Conservation (phyloP, 2,329 filamentous ascomycete species). For the Penicillium brevicompactum region DNA sequence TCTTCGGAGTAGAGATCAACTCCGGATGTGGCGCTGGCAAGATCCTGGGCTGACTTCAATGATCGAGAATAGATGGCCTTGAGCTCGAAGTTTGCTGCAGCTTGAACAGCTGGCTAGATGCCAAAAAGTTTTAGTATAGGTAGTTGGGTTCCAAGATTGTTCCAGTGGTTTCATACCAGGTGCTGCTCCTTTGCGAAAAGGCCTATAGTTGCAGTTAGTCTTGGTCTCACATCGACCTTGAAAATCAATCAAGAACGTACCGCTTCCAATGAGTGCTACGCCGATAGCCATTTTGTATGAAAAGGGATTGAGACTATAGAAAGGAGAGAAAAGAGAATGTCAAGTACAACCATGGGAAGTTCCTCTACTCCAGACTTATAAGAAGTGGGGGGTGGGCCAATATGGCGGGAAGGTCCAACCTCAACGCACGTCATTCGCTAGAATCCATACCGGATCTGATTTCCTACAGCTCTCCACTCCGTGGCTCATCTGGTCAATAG, state of each 20-base stretch:
- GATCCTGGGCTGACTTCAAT: conserved; percentile 53
- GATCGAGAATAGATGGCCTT: conserved; percentile 64
- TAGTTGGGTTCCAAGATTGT: neutral
- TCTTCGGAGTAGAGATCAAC: conserved; percentile 62
- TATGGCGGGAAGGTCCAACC: conserved; percentile 5
- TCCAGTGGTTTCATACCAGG: conserved; percentile 39
- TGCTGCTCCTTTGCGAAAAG: conserved; percentile 62
- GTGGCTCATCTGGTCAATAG: no score
- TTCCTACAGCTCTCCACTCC: neutral
- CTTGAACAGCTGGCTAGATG: conserved; percentile 54
- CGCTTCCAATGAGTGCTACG: conserved; percentile 58
- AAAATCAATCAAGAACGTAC: conserved; percentile 24
- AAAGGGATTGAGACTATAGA: neutral
- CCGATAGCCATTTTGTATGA: conserved; percentile 40
- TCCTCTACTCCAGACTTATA: neutral
- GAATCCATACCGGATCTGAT: neutral
- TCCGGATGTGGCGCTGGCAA: conserved; percentile 34
- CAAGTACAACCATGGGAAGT: neutral
- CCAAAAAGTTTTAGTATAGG: neutral
- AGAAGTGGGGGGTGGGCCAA: neutral
- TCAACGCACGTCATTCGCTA: conserved; percentile 6
- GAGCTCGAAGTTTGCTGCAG: conserved; percentile 47
- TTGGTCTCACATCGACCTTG: neutral
- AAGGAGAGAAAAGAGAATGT: neutral
- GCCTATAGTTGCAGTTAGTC: conserved; percentile 32